Base-by-base conservation (phyloP, 108 stramenopile species). In the Mayamaea pseudoterrestris region DNA sequence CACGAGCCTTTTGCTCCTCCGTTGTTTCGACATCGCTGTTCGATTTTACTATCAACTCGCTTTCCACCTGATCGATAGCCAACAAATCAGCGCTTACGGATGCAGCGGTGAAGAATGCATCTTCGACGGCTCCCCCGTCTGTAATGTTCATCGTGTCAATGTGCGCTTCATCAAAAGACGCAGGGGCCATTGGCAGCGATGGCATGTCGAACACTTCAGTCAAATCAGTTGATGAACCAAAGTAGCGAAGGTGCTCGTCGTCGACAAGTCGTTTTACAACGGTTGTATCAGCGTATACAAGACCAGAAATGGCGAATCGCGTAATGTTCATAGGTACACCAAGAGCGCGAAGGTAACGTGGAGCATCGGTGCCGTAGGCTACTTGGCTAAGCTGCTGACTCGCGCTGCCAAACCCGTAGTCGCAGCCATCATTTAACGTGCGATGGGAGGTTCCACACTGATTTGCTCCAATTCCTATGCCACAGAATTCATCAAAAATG, bases 251-350 rank as follows among this genome's bases (percentile, higher is more conserved):
- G n/a, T 49, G 61, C 27, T 68, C 72, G 27, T 22, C 46, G 13
- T 44, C 41, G 30, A 80, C 28, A 30, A 85, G 30, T 6, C 46
- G 30, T 8, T 72, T 56, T 14, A 80, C 61, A 27, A 61, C 64
- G 13, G 54, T 35, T 7, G 54, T 57, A 30, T 83, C 76, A n/a
- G 80, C 80, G 28, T 82, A 60, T 14, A 71, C 69, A 30, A 88
- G 55, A 18, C 69, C 76, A n/a, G 58, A 58, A 24, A 88, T 55
- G 8, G 73, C 76, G 58, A 72, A 83, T 23, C 80, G 64, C 14
- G 80, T 82, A 7, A 88, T 26, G 47, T 79, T 70, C 58, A 88
- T 68, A 7, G 85, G 85, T 23, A 88, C 85, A 27, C 71, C 65
- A n/a, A 77, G 47, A 21, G 73, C 80, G 11, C 85, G 58, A 30